Conservation (phyloP, 31 red algal genomes). For the Porphyra umbilicalis region DNA sequence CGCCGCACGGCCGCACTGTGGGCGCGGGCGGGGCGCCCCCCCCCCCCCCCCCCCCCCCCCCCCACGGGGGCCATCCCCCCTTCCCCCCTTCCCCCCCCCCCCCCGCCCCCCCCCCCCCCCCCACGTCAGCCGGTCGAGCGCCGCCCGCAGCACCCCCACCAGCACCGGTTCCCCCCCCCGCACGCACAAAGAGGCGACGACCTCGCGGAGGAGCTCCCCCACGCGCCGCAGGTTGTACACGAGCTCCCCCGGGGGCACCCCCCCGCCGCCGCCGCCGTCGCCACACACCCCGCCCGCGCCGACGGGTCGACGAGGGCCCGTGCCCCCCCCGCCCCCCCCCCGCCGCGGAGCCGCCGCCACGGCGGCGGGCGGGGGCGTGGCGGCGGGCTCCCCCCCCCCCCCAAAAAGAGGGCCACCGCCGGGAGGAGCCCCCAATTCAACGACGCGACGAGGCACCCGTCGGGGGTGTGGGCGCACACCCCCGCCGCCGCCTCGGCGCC, state of each 20-base stretch:
- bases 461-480: neutral
- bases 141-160: neutral
- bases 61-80: neutral
- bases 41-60: neutral
- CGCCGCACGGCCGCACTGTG: neutral
- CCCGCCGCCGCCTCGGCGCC: neutral
- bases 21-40: neutral
- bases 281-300: neutral
- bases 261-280: neutral
- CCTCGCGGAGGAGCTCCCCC: neutral
- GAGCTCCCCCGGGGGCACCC: neutral
- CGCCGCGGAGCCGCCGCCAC: neutral
- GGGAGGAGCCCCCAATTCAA: neutral
- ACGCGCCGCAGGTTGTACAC: neutral
- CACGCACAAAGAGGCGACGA: neutral
- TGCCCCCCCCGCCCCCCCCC: too few species aligned
- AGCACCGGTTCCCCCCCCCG: neutral
- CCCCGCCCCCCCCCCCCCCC: neutral
- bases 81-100: neutral
- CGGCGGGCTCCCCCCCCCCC: neutral
- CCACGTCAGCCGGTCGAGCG: neutral
- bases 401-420: neutral
- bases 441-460: neutral
- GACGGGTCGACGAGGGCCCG: neutral
- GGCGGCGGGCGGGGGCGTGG: neutral